Conservation (phyloP, 2,329 filamentous ascomycete genomes). For the Colletotrichum chrysophilum region DNA sequence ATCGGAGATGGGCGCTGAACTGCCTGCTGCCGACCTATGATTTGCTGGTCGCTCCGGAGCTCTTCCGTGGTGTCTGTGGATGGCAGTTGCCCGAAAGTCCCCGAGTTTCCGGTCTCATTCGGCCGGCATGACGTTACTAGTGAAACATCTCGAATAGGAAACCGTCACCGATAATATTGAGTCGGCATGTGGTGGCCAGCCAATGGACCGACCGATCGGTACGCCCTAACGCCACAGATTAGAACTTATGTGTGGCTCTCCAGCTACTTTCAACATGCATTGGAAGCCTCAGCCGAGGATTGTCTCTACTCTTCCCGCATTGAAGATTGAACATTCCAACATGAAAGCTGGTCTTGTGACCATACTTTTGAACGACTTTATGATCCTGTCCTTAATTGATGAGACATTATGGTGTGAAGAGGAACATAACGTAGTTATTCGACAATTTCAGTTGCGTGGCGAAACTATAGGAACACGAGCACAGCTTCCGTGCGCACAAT, state of each 20-base stretch:
- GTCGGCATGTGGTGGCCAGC: background rate
- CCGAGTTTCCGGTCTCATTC: background rate
- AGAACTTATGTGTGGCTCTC: background rate
- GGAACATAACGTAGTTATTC: fast-evolving
- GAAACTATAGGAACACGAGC: background rate
- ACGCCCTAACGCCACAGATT: background rate
- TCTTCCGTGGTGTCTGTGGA: background rate
- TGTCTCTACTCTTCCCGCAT: background rate
- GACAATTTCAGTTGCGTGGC: background rate
- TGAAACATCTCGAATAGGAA: background rate
- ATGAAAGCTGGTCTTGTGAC: background rate
- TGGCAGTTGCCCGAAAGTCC: background rate
- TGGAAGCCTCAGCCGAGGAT: background rate
- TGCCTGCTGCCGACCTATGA: background rate
- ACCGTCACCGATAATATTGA: background rate
- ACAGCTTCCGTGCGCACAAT: background rate
- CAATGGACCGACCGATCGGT: background rate
- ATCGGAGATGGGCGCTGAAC: background rate
- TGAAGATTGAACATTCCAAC: background rate
- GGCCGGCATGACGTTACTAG: background rate
- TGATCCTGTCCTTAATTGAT: background rate
- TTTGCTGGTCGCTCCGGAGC: background rate
- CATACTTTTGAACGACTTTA: background rate
- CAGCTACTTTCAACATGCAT: background rate
- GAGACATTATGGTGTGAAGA: background rate